phyloP scores from a whole-genome alignment of 2,329 filamentous ascomycete genomes.

The Amylocarpus encephaloides region DNA sequence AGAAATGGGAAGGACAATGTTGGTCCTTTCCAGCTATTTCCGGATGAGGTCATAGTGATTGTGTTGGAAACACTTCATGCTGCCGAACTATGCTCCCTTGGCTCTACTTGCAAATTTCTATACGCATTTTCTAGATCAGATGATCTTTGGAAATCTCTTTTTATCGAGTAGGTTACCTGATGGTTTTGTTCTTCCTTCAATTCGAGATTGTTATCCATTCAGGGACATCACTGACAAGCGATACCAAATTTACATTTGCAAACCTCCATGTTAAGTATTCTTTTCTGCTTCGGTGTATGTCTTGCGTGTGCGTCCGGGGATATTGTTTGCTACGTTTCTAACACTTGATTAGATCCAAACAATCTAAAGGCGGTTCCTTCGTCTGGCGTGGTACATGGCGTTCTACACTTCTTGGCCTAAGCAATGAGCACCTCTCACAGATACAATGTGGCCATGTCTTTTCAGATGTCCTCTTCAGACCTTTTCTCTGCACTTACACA shows the following conservation, averaged over 20 bases:
- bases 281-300: background rate
- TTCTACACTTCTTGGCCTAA: constrained; percentile 63
- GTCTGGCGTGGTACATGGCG: constrained; percentile 81
- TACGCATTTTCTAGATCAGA: constrained; percentile 80
- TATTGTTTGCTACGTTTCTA: constrained; percentile 7
- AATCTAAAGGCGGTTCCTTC: constrained; percentile 28
- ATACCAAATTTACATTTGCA: too few relatives aligned
- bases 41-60: constrained; percentile 74
- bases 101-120: constrained; percentile 74
- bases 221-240: too few relatives aligned
- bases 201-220: too few relatives aligned
- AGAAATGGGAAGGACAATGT: constrained; percentile 60
- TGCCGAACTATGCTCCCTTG: constrained; percentile 55
- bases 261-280: too few relatives aligned
- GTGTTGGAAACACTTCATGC: constrained; percentile 71
- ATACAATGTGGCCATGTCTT: constrained; percentile 75
- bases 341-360: constrained; percentile 21
- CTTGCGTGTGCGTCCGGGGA: background rate
- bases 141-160: constrained; percentile 83
- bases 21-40: constrained; percentile 61
- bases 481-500: constrained; percentile 82
- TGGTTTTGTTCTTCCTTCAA: background rate
- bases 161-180: constrained; percentile 66
- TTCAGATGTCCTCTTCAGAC: constrained; percentile 83
- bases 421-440: constrained; percentile 43